Evolutionary conservation across 148 eudicot genomes (phyloP), one percentile per base, ranked within the genome.

Genomic region (Vaccinium myrtillus): DNA sequence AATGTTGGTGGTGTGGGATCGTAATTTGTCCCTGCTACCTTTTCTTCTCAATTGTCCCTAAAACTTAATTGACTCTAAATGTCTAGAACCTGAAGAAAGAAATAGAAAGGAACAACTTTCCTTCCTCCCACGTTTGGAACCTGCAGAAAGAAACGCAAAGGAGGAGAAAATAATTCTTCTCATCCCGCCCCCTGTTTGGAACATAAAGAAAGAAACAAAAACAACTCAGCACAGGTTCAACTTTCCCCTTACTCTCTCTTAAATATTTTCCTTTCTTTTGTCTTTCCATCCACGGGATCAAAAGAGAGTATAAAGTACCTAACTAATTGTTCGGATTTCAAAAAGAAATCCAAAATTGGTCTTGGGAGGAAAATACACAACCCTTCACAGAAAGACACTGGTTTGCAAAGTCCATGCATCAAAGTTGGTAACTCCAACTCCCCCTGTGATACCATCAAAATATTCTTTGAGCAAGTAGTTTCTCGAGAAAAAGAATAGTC

Each of bases 401-500:
- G 27, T 67, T 11, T 30, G 74, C 30, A 39, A 69, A 69, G 43
- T 30, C 18, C 74, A 69, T 69, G 74, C 74, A 27, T 69, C 18
- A 13, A 69, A 13, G 32, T 4, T 69, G 15, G 74, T 30, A 27
- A 69, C 74, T 30, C 55, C 55, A 10, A 53, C 55, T 53, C 55
- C 55, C 14, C 55, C 8, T 9, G 55, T 13, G 14, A 53, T 53
- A 53, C 55, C 55, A 53, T 8, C 55, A 53, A 9, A 13, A 53
- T 53, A 53, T 53, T 13, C 67, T 19, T 74, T 16, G 50, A 74
- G 43, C 30, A 58, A 21, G 61, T 49, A 54, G n/a, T 27, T 39
- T 25, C 43, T 67, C 55, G 39, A 27, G 82, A 23, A 21, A 49
- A 49, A 74, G 46, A 74, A n/a, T 25, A 81, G 79, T 86, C 75